Base-by-base conservation (phyloP, 1,139 yeast species). In the Yueomyces sp. region DNA sequence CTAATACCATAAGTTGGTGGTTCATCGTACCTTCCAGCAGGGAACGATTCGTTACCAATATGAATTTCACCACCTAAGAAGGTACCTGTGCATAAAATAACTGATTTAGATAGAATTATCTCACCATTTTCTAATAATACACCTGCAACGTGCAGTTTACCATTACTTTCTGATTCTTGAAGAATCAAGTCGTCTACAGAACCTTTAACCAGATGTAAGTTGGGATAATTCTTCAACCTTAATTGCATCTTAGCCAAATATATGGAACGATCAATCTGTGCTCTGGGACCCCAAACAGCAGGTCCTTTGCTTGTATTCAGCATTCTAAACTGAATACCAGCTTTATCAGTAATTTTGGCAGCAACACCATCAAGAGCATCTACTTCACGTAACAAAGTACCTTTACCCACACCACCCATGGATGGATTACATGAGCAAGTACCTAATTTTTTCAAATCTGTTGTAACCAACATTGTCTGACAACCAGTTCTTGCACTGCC, bases 391-490 rank as follows among this genome's bases (percentile, higher is more conserved):
- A 93, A 65, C 41, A 93, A 66, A 1, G 96, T 91, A 25, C 98
- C 99, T 56, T 93, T 93, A 1, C 98, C 99, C 41, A 93, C 93
- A 42, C 99, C 99, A 36, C 98, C 99, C 81, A 87, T 85, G 40
- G 87, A 87, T 3, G 99, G 99, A 59, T 93, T 93, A 60, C 99
- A 93, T 1, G 96, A 86, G 31, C 97, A 93, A 0, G 94, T 83
- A 0, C 99, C 99, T 8, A 93, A 78, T 55, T 86, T 84, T 34
- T 70, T 60, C 31, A 77, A 60, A 41, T 69, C 70, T 1, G 96
- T 98, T 0, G 98, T 91, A 2, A 93, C 70, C 31, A 93, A 68
- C 1, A 82, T 66, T 0, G 97, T 85, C 2, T 58, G 50, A 1
- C 82, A 73, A 0, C 97, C 96, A 1, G 84, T 61, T 48, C 98